These are phyloP conservation scores for Eruca vesicaria DNA, from an alignment of 441 rosid species.

Conservation along the genomic window DNA sequence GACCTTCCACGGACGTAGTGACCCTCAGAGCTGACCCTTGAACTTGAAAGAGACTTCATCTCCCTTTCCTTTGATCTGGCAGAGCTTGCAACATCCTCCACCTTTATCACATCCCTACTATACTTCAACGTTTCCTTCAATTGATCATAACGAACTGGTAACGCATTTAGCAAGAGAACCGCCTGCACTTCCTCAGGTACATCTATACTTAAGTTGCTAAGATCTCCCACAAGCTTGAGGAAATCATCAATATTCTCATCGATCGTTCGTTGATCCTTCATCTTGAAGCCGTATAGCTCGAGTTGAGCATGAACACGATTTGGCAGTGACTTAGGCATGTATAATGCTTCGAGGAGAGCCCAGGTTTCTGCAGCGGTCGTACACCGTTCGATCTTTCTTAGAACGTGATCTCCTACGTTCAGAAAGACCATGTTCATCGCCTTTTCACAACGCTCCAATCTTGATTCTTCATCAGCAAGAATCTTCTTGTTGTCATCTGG, in stretches of 20 bases:
- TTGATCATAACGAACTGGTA: no score
- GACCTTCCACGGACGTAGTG: no score
- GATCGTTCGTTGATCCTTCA: not conserved
- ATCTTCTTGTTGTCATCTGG: not conserved
- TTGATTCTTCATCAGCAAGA: not conserved
- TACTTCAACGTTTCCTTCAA: no score
- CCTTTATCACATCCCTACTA: no score
- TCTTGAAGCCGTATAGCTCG: not conserved
- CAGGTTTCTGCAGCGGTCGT: not conserved
- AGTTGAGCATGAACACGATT: not conserved
- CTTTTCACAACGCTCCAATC: not conserved
- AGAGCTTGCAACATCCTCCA: no score
- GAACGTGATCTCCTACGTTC: not conserved
- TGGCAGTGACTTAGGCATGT: not conserved
- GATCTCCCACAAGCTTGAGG: no score
- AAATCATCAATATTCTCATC: not conserved
- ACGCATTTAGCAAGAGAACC: no score
- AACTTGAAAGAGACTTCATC: no score
- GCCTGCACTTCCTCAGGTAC: no score
- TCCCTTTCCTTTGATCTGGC: no score
- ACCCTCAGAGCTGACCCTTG: no score
- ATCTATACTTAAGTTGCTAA: no score
- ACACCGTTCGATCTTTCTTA: not conserved
- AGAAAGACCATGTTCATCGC: not conserved
- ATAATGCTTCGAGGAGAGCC: not conserved